Evolutionary conservation across 768 basidiomycete genomes (phyloP).

Genomic region (Lactarius trivialis): DNA sequence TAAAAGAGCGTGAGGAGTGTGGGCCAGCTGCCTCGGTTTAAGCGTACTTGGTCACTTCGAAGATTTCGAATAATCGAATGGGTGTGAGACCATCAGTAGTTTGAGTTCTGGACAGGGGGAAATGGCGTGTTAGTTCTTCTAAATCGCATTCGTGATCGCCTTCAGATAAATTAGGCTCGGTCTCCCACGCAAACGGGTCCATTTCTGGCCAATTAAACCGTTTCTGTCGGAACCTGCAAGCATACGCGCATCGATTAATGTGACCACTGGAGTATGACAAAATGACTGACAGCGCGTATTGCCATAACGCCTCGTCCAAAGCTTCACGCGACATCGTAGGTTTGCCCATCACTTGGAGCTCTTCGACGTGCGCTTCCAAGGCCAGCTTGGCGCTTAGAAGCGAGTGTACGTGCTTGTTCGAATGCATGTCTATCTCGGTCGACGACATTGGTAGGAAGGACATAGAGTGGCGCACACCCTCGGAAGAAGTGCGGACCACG

Average conservation of each 20-base stretch:
- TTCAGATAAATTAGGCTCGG: neutral
- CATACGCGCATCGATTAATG: neutral
- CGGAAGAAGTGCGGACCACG: slow-evolving; percentile 26
- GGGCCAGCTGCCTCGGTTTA: neutral
- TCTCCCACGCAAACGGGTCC: slow-evolving; percentile 5
- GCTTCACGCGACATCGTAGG: slow-evolving; percentile 28
- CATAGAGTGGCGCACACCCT: slow-evolving; percentile 34
- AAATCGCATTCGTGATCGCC: slow-evolving; percentile 1
- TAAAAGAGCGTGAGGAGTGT: neutral
- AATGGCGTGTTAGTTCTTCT: neutral
- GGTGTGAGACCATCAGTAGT: slow-evolving; percentile 19
- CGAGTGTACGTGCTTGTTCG: slow-evolving; percentile 62
- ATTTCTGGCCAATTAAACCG: slow-evolving; percentile 60
- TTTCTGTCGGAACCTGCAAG: slow-evolving; percentile 53
- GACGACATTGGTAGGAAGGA: slow-evolving; percentile 54
- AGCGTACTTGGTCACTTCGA: slow-evolving; percentile 15
- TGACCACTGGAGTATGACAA: slow-evolving; percentile 1
- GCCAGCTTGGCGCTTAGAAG: slow-evolving; percentile 60
- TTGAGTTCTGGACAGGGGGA: neutral
- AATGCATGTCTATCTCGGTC: slow-evolving; percentile 64
- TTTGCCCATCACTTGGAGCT: slow-evolving; percentile 26
- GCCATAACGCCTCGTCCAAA: slow-evolving; percentile 41
- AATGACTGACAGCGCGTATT: slow-evolving; percentile 49
- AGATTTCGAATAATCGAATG: slow-evolving; percentile 17
- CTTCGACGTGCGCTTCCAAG: slow-evolving; percentile 42